phyloP scores from a whole-genome alignment of 805 yeast species.

The Ogataea sp. region DNA sequence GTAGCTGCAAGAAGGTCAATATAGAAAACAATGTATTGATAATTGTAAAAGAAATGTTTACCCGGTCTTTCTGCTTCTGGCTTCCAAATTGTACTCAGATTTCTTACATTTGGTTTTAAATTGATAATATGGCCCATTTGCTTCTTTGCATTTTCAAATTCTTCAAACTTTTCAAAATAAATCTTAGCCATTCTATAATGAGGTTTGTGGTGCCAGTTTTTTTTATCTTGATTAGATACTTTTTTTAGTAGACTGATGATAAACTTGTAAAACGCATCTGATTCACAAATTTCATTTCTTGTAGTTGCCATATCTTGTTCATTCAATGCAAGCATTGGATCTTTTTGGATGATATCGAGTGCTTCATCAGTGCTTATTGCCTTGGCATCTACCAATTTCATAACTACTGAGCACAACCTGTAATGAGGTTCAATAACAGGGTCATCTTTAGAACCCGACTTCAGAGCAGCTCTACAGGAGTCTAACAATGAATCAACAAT shows the following conservation, averaged over 20 bases:
- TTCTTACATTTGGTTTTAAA: conserved; percentile 58
- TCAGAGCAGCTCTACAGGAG: conserved; percentile 37
- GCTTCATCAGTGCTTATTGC: conserved; percentile 31
- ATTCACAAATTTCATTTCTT: conserved; percentile 9
- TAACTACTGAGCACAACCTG: conserved; percentile 44
- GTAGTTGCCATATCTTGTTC: conserved; percentile 9
- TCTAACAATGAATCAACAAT: conserved; percentile 34
- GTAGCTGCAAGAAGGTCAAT: conserved; percentile 45
- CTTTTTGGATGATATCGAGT: conserved; percentile 27
- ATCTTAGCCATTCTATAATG: conserved; percentile 63
- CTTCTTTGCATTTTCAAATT: conserved; percentile 45
- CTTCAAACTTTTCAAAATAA: conserved; percentile 42
- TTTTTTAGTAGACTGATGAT: conserved; percentile 40
- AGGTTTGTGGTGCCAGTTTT: conserved; percentile 90
- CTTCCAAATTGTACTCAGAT: conserved; percentile 83
- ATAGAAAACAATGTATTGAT: conserved; percentile 58
- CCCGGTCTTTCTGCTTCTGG: conserved; percentile 92
- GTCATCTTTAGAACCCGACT: conserved; percentile 36
- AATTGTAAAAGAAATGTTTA: conserved; percentile 75
- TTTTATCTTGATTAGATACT: conserved; percentile 56
- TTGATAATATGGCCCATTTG: conserved; percentile 60
- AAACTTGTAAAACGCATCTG: conserved; percentile 27
- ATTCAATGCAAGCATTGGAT: conserved; percentile 20
- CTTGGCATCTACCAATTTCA: conserved; percentile 42
- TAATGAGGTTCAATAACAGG: conserved; percentile 76